Evolutionary conservation across 2,329 filamentous ascomycete genomes (phyloP), one percentile per base, ranked within the genome.

Genomic region (Ophiostoma himal-ulmi): DNA sequence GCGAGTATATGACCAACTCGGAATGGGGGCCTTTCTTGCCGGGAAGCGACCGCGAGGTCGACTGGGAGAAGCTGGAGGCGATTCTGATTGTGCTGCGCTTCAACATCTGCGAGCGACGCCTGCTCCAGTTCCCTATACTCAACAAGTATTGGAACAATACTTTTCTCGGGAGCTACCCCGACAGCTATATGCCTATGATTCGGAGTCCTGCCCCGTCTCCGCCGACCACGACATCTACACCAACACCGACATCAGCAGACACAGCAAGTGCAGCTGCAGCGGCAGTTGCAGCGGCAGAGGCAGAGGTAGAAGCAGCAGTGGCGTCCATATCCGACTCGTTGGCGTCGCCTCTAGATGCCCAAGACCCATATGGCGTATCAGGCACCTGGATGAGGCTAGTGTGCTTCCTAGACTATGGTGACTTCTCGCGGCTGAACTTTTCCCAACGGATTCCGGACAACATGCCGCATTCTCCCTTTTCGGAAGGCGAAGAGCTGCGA

Each of bases 61-160:
- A 94, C 78, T 94, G 91, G 91, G 90, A 94, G 78, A 92, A 91
- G 80, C 80, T 93, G 13, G 91, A 94, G 78, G 88, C 89, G 10
- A 85, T 74, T 69, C 86, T 93, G 82, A 81, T 93, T 3, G 86
- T 90, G 1, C 78, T 94, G 3, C 85, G 85, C 3, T 83, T 85
- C 76, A 93, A 92, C 76, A 82, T 91, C 68, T 78, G 80, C 54
- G 76, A 78, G 11, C 84, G 86, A 73, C 79, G 81, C 14, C 77
- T 83, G 11, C 78, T 81, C 48, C 75, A 76, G 8, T 80, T 81
- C 22, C 80, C 81, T 1, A 78, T 85, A 2, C 84, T 88, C 71
- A 79, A 78, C 14, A 79, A 82, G 36, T 79, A 48, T 39, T 89
- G 86, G 85, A 79, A 82, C 44, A 79, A 76, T 14, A 83, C 86